Percentiles rank a stretch among this genome's conserved stretches.
Evolutionary conservation across 768 basidiomycete species (phyloP).

Genomic region (Tylopilus sp.): DNA sequence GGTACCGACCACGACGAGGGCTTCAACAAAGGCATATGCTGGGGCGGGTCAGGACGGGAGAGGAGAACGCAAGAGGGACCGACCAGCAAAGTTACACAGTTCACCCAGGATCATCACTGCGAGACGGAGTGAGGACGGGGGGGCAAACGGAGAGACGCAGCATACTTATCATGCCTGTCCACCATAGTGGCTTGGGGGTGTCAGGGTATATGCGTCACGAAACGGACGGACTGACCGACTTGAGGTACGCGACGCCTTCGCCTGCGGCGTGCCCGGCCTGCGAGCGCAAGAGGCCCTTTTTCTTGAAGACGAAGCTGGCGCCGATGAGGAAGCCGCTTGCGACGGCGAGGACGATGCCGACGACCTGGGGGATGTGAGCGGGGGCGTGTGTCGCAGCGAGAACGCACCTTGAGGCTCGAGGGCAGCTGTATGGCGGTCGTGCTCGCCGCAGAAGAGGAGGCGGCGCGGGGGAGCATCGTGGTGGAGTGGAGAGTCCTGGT

Average conservation of each 20-base stretch:
- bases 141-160: too few relatives aligned
- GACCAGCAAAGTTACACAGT: conserved; percentile 82
- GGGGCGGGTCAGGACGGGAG: conserved; percentile 9
- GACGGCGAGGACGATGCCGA: conserved; percentile 76
- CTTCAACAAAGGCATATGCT: conserved; percentile 89
- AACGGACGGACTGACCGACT: conserved; percentile 60
- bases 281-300: conserved; percentile 82
- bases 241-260: conserved; percentile 92
- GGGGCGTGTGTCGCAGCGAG: background rate
- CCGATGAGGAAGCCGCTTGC: conserved; percentile 87
- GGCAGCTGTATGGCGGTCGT: conserved; percentile 34
- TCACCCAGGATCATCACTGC: conserved; percentile 93
- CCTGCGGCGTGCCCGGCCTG: conserved; percentile 78
- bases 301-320: conserved; percentile 94
- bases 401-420: conserved; percentile 51
- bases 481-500: background rate
- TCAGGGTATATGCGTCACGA: conserved; percentile 10
- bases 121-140: background rate
- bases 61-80: conserved; percentile 24
- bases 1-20: conserved; percentile 79
- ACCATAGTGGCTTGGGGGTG: conserved; percentile 71
- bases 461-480: conserved; percentile 2
- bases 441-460: conserved; percentile 39
- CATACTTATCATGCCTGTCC: conserved; percentile 84
- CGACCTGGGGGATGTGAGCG: conserved; percentile 43